Base-by-base conservation (phyloP, 2,329 filamentous ascomycete species). In the Elsinoe batatas region DNA sequence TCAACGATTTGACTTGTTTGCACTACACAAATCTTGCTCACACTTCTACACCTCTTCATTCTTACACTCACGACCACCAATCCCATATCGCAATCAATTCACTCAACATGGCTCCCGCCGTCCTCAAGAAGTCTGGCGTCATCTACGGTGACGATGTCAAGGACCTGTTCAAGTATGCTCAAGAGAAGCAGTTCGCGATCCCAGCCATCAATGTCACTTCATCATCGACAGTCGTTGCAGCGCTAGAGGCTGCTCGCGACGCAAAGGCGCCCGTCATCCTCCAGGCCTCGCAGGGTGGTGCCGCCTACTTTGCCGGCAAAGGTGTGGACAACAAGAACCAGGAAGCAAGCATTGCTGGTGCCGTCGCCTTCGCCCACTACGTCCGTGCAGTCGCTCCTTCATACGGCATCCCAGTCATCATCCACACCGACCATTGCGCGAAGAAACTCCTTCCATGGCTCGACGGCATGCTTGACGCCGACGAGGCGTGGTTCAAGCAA, bases 381-480 rank as follows among this genome's bases (percentile, higher is more conserved):
- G 89, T 96, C 77, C 88, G 91, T 69, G 78, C 87, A 64, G 76
- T 97, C 67, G 89, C 93, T 53, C 88, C 91, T 59, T 65, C 81
- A 64, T 98, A 98, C 76, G 89, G 85, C 65, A 77, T 97, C 63
- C 91, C 91, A 67, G 89, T 95, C 64, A 79, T 97, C 66, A 84
- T 97, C 58, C 91, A 96, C 83, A 94, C 91, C 71, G 93, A 98
- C 74, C 93, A 97, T 80, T 95, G 91, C 76, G 91, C 93, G 71
- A 97, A 97, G 87, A 97, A 97, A 85, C 88, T 97, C 58, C 84
- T 97, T 57, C 93, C 93, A 60, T 97, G 91, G 91, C 79, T 97
- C 71, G 91, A 96, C 69, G 91, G 91, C 71, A 91, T 96, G 84
- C 76, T 97, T 65, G 90, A 93, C 61, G 91, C 85, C 65, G 93